phyloP scores from a whole-genome alignment of 2,329 filamentous ascomycete species.

The Raffaelea ambrosiae region DNA sequence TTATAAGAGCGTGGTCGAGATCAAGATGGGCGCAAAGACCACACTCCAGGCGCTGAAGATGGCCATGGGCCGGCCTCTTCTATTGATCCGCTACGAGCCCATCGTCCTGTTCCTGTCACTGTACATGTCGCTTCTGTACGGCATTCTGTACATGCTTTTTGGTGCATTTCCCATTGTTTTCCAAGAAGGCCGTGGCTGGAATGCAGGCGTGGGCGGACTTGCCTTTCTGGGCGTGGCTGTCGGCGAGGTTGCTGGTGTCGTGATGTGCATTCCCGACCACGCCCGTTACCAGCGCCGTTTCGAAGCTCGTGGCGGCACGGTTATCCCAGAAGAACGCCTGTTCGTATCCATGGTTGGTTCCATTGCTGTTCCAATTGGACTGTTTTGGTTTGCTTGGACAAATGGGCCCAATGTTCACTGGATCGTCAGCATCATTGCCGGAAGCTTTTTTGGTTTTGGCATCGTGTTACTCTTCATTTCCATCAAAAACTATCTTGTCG shows the following conservation, averaged over 20 bases:
- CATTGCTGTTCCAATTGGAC: conserved; percentile 45
- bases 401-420: conserved; percentile 49
- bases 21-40: not conserved
- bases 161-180: conserved; percentile 49
- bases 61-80: conserved; percentile 42
- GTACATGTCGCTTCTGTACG: conserved; percentile 45
- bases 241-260: conserved; percentile 34
- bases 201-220: conserved; percentile 40
- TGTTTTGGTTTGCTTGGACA: conserved; percentile 62
- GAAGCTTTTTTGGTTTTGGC: conserved; percentile 23
- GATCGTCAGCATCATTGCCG: conserved; percentile 38
- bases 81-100: conserved; percentile 56
- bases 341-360: conserved; percentile 46
- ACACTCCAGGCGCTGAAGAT: not conserved
- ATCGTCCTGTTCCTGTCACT: conserved; percentile 53
- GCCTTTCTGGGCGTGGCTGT: conserved; percentile 41
- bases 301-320: not conserved
- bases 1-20: conserved; percentile 1
- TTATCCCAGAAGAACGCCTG: conserved; percentile 42
- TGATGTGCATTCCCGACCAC: conserved; percentile 23
- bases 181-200: conserved; percentile 43
- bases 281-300: not conserved
- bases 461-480: conserved; percentile 40
- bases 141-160: conserved; percentile 49
- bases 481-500: conserved; percentile 45